These are phyloP conservation scores for Fragilariopsis cylindrus DNA, from an alignment of 108 stramenopile genomes.

Conservation along the genomic window DNA sequence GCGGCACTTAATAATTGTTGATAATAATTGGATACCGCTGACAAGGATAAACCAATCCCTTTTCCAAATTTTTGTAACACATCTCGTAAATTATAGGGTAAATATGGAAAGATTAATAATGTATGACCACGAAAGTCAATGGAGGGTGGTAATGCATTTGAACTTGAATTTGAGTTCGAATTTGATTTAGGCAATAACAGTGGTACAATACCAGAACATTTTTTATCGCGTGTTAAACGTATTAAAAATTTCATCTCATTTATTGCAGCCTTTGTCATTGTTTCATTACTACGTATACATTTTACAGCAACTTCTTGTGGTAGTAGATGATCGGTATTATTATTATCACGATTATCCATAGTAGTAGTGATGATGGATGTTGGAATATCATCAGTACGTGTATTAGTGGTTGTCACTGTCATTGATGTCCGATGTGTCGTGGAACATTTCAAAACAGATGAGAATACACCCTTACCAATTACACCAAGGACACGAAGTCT, in stretches of 20 bases:
- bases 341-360: background rate
- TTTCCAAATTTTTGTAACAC: conserved; percentile 78
- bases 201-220: conserved; percentile 56
- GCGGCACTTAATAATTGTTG: conserved; percentile 91
- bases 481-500: conserved; percentile 86
- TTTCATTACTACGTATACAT: conserved; percentile 95
- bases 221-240: conserved; percentile 21
- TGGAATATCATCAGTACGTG: background rate
- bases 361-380: background rate
- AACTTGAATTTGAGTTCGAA: too few relatives aligned
- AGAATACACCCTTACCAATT: conserved; percentile 97
- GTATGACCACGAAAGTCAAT: conserved; percentile 31
- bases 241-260: conserved; percentile 72
- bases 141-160: background rate
- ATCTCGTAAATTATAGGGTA: conserved; percentile 53
- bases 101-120: conserved; percentile 77
- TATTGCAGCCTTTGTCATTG: conserved; percentile 94
- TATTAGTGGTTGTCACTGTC: background rate
- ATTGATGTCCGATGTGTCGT: background rate
- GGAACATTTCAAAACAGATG: conserved; percentile 87
- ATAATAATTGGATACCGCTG: conserved; percentile 89
- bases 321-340: background rate
- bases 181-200: conserved; percentile 44
- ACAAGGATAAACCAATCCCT: conserved; percentile 86
- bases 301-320: conserved; percentile 90